phyloP scores from a whole-genome alignment of 768 basidiomycete genomes.

The Lactarius psammicola region DNA sequence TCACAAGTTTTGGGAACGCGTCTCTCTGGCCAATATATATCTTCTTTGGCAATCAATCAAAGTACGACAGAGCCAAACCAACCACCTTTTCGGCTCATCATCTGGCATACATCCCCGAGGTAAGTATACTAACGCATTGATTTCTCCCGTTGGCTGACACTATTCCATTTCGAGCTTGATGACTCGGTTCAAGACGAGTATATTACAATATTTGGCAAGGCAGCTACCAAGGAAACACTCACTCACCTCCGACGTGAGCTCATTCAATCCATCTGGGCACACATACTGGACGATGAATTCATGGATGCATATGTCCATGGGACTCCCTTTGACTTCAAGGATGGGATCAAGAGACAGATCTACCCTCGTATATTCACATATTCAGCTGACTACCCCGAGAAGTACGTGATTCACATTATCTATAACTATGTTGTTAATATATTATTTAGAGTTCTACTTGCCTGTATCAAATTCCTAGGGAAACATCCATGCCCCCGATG shows the following conservation, averaged over 20 bases:
- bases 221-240: constrained; percentile 21
- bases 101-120: neutral
- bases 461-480: constrained; percentile 1
- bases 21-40: constrained; percentile 31
- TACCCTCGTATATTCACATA: constrained; percentile 35
- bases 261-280: constrained; percentile 35
- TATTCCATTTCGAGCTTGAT: constrained; percentile 31
- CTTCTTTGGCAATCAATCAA: neutral
- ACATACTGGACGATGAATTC: constrained; percentile 32
- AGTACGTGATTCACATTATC: constrained; percentile 29
- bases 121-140: too few species aligned
- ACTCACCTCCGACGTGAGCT: constrained; percentile 37
- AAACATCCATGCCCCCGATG: constrained; percentile 36
- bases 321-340: constrained; percentile 32
- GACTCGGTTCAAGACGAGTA: constrained; percentile 34
- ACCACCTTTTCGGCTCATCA: constrained; percentile 14
- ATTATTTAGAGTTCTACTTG: constrained; percentile 31
- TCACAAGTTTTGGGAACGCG: constrained; percentile 33
- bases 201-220: too few species aligned
- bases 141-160: too few species aligned
- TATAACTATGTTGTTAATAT: too few species aligned
- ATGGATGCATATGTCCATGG: constrained; percentile 33
- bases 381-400: constrained; percentile 40
- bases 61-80: constrained; percentile 27
- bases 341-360: constrained; percentile 32